A percentile compares a stretch with the other conserved stretches of the same genome.
phyloP scores from a whole-genome alignment of 2,329 filamentous ascomycete genomes.

The Chaetomiaceae sp. region DNA sequence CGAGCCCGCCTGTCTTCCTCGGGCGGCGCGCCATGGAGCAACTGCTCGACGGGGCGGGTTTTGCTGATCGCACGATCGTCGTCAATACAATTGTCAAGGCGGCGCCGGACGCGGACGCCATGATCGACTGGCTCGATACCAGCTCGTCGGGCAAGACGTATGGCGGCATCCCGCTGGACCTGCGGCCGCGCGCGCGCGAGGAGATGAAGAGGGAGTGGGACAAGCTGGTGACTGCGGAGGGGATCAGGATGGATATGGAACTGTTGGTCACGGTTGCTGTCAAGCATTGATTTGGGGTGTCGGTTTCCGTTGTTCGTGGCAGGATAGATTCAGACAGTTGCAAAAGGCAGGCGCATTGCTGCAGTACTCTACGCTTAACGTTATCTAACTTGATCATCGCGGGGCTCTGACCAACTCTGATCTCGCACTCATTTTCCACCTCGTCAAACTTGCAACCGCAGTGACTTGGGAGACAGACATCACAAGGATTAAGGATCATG shows the following conservation, averaged over 20 bases:
- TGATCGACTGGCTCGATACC: slow-evolving; percentile 5
- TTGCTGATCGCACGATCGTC: background rate
- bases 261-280: slow-evolving; percentile 1
- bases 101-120: background rate
- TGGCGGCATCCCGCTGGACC: background rate
- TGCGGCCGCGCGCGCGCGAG: background rate
- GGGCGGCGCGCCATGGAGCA: background rate
- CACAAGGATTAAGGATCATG: no score
- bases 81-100: slow-evolving; percentile 4
- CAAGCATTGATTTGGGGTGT: background rate
- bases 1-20: background rate
- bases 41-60: background rate
- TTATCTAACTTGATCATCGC: no score
- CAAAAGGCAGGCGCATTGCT: no score
- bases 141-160: slow-evolving; percentile 7
- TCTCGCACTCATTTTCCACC: no score
- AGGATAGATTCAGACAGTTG: no score
- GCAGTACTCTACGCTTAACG: no score
- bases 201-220: slow-evolving; percentile 4
- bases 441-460: no score
- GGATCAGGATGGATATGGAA: slow-evolving; percentile 6
- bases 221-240: background rate
- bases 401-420: no score
- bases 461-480: no score
- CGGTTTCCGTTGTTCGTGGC: background rate